These are phyloP conservation scores for Magnolia kwangsiensis DNA, from an alignment of 164 flowering plant species.

Conservation along the genomic window DNA sequence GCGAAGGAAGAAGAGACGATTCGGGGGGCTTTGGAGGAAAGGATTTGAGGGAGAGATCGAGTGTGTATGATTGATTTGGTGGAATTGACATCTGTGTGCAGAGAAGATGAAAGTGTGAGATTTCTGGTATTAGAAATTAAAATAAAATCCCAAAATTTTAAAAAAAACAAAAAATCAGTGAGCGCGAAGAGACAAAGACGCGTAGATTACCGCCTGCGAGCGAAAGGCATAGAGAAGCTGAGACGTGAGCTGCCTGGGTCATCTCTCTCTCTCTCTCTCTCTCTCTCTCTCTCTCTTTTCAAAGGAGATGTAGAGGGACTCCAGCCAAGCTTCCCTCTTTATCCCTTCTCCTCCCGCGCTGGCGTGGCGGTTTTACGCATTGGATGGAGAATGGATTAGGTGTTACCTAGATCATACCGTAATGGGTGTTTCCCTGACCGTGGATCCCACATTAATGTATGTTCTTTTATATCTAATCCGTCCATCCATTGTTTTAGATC, in stretches of 20 bases:
- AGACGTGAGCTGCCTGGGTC: conserved; percentile 34
- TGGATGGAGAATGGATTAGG: background rate
- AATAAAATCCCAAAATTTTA: background rate
- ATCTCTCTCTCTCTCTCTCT: conserved; percentile 11
- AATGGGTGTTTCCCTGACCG: background rate
- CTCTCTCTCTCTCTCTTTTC: background rate
- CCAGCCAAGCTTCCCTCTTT: background rate
- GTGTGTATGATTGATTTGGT: conserved; percentile 10
- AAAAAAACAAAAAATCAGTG: too few species aligned
- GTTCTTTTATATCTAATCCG: too few species aligned
- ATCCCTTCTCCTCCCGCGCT: too few species aligned
- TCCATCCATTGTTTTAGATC: too few species aligned
- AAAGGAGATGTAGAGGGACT: background rate
- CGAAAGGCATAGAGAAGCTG: conserved; percentile 32
- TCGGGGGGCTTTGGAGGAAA: conserved; percentile 14
- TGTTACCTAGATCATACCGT: background rate
- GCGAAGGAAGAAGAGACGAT: conserved; percentile 30
- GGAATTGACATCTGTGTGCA: conserved; percentile 29
- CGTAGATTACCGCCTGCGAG: conserved; percentile 18
- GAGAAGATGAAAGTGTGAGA: background rate
- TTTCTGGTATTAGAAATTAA: background rate
- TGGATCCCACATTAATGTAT: background rate
- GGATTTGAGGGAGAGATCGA: conserved; percentile 23
- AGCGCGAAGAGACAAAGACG: background rate
- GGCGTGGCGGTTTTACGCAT: background rate